Percentiles rank a stretch among this genome's conserved stretches.
phyloP scores from a whole-genome alignment of 768 basidiomycete genomes.

The Hygrocybe punicea region DNA sequence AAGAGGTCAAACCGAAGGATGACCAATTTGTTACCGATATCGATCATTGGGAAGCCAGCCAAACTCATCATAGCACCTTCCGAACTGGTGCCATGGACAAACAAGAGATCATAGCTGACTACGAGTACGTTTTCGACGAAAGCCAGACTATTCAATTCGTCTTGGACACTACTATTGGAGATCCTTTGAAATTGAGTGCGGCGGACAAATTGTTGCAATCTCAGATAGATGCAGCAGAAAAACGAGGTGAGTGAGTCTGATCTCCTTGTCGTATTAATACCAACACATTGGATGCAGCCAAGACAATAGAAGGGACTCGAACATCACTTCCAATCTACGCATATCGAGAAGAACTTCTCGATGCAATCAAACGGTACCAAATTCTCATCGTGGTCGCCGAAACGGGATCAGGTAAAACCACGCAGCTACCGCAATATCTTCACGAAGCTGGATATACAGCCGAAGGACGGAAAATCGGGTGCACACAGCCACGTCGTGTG shows the following conservation, averaged over 20 bases:
- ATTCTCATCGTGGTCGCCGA: slow-evolving; percentile 97
- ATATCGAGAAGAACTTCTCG: slow-evolving; percentile 83
- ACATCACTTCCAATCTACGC: slow-evolving; percentile 90
- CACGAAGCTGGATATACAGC: slow-evolving; percentile 96
- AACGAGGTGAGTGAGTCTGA: slow-evolving; percentile 58
- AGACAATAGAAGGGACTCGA: slow-evolving; percentile 88
- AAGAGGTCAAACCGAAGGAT: slow-evolving; percentile 87
- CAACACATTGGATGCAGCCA: slow-evolving; percentile 45
- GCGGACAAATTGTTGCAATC: slow-evolving; percentile 81
- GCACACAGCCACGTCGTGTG: slow-evolving; percentile 97
- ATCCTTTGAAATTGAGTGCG: slow-evolving; percentile 67
- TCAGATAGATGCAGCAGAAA: slow-evolving; percentile 90
- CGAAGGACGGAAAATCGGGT: slow-evolving; percentile 84
- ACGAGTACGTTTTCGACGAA: slow-evolving; percentile 98
- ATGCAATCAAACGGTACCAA: slow-evolving; percentile 87
- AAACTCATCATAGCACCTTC: slow-evolving; percentile 86
- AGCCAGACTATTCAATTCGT: slow-evolving; percentile 95
- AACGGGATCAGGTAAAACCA: slow-evolving; percentile 98
- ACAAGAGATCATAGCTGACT: slow-evolving; percentile 72
- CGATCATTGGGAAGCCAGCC: slow-evolving; percentile 95
- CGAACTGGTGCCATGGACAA: slow-evolving; percentile 92
- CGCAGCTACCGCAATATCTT: slow-evolving; percentile 95
- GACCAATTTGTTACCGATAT: slow-evolving; percentile 95
- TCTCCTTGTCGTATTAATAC: neutral
- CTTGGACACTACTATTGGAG: slow-evolving; percentile 73